A percentile compares a stretch with the other conserved stretches of the same genome.
Conservation (phyloP, 306 rosid genomes). For the Luffa acutangula region DNA sequence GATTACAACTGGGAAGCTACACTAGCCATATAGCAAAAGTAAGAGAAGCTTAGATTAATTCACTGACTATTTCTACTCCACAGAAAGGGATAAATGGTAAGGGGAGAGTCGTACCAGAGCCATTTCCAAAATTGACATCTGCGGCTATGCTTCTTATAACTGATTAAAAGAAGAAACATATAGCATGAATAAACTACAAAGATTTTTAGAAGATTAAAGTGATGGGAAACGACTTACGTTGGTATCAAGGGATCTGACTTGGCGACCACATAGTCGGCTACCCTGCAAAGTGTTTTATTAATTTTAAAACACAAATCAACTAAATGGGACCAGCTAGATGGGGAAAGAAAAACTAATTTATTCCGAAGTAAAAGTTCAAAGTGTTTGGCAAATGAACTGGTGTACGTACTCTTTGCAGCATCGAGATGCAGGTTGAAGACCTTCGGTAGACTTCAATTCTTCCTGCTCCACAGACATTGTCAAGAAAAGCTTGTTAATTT, state of each 20-base stretch:
- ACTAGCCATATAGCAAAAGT: background rate
- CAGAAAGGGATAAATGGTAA: background rate
- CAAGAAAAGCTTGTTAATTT: background rate
- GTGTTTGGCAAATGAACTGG: background rate
- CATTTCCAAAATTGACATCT: conserved; percentile 78
- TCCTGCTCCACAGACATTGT: conserved; percentile 35
- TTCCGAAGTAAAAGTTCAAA: background rate
- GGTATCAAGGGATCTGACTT: conserved; percentile 78
- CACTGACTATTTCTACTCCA: background rate
- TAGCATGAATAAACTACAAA: background rate
- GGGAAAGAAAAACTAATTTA: too few relatives aligned
- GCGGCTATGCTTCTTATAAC: conserved; percentile 56
- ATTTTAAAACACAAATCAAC: background rate
- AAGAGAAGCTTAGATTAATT: background rate
- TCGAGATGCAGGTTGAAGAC: conserved; percentile 70
- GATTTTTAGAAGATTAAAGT: background rate
- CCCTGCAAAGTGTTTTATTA: conserved; percentile 34
- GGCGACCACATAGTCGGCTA: conserved; percentile 60
- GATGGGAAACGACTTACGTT: conserved; percentile 43
- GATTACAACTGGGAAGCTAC: background rate
- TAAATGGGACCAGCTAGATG: background rate
- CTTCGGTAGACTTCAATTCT: conserved; percentile 60
- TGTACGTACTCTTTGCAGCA: conserved; percentile 86
- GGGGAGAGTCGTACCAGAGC: conserved; percentile 26
- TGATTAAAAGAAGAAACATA: conserved; percentile 28